Conservation (phyloP, 768 basidiomycete genomes). For the Leccinum variicolor region DNA sequence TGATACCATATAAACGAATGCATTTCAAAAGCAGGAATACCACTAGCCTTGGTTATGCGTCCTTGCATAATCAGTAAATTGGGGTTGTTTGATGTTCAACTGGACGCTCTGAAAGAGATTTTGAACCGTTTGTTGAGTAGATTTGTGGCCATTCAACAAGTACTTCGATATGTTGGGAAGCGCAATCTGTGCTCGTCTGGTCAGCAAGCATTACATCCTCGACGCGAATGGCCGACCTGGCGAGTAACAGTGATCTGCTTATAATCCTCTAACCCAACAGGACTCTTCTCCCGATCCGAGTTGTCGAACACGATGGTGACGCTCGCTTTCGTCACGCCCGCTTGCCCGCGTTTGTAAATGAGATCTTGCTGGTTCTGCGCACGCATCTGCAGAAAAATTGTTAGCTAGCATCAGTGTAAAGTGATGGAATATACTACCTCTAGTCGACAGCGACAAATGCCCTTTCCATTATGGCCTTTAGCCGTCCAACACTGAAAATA, state of each 20-base stretch:
- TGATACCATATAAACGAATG: not conserved
- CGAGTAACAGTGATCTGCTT: slow-evolving; percentile 96
- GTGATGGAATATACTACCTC: too few species aligned
- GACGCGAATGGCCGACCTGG: slow-evolving; percentile 55
- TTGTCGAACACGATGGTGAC: slow-evolving; percentile 99
- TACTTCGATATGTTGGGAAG: slow-evolving; percentile 94
- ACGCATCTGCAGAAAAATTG: slow-evolving; percentile 73
- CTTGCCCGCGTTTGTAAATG: slow-evolving; percentile 98
- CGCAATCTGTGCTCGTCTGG: slow-evolving; percentile 58
- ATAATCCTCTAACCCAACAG: slow-evolving; percentile 72
- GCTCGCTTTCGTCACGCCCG: slow-evolving; percentile 93
- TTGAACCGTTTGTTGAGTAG: slow-evolving; percentile 80
- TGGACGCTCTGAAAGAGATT: slow-evolving; percentile 95
- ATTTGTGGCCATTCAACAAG: slow-evolving; percentile 92
- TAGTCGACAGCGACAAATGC: too few species aligned
- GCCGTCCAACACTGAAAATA: too few species aligned
- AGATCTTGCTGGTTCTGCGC: slow-evolving; percentile 95
- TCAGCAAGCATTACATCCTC: not conserved
- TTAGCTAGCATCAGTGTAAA: too few species aligned
- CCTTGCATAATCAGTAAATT: slow-evolving; percentile 99
- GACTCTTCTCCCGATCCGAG: slow-evolving; percentile 81
- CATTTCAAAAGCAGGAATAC: not conserved
- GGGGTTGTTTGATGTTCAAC: slow-evolving; percentile 98
- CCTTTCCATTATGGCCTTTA: too few species aligned
- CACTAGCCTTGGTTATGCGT: slow-evolving; percentile 88